Percentiles rank a stretch among this genome's conserved stretches.
Conservation (phyloP, 768 basidiomycete species). For the Panellus pusillus region DNA sequence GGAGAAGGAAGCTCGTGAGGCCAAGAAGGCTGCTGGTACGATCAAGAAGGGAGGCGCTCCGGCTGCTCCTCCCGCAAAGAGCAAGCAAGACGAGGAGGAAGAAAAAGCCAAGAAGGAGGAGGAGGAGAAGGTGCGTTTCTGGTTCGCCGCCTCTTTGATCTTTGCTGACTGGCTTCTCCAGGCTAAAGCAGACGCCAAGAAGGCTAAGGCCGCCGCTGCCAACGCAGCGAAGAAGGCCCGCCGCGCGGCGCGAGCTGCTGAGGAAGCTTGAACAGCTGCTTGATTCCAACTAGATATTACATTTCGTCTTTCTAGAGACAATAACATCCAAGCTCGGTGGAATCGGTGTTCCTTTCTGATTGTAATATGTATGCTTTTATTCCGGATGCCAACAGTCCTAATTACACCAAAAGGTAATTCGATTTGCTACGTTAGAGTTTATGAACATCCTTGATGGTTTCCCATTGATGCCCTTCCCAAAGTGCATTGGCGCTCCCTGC, state of each 20-base stretch:
- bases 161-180: background rate
- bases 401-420: too few relatives aligned
- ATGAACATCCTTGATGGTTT: too few relatives aligned
- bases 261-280: slow-evolving; percentile 3
- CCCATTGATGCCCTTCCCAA: too few relatives aligned
- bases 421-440: too few relatives aligned
- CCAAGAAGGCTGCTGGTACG: slow-evolving; percentile 68
- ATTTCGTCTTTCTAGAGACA: too few relatives aligned
- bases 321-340: too few relatives aligned
- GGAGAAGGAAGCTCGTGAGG: slow-evolving; percentile 92
- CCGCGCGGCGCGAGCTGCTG: slow-evolving; percentile 12
- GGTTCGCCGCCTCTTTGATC: background rate
- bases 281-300: background rate
- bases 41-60: slow-evolving; percentile 42
- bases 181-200: slow-evolving; percentile 72
- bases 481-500: too few relatives aligned
- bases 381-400: too few relatives aligned
- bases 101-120: slow-evolving; percentile 79
- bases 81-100: slow-evolving; percentile 73
- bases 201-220: slow-evolving; percentile 81
- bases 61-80: slow-evolving; percentile 67
- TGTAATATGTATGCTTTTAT: too few relatives aligned
- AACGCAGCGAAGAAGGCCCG: slow-evolving; percentile 88
- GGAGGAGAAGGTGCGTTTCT: slow-evolving; percentile 69
- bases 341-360: too few relatives aligned